Conservation (phyloP, 768 basidiomycete species). For the Boletus rubescentipes region DNA sequence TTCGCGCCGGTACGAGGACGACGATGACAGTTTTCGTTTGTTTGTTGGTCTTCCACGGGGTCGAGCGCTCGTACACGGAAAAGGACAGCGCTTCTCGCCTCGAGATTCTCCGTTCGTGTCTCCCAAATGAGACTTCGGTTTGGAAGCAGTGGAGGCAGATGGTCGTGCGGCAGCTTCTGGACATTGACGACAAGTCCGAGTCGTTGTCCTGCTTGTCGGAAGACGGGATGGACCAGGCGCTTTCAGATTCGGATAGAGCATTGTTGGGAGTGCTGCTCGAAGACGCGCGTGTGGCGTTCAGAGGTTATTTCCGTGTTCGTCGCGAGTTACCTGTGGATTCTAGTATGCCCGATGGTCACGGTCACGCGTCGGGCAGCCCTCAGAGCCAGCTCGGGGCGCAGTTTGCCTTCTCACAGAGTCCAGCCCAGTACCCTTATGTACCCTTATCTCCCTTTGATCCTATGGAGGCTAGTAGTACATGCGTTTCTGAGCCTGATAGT, state of each 20-base stretch:
- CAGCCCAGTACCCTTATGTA: no score
- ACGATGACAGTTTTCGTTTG: conserved; percentile 22
- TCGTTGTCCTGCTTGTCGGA: background rate
- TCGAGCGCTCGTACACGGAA: background rate
- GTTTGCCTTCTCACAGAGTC: no score
- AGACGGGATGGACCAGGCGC: background rate
- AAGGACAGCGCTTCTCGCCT: background rate
- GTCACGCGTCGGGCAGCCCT: no score
- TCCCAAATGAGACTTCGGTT: conserved; percentile 22
- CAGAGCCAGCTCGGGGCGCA: no score
- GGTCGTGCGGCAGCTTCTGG: conserved; percentile 15
- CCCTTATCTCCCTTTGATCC: no score
- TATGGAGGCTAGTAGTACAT: no score
- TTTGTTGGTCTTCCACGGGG: conserved; percentile 18
- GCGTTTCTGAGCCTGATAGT: no score
- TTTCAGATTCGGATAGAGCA: background rate
- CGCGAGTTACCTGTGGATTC: background rate
- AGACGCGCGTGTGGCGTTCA: conserved; percentile 16
- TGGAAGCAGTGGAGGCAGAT: conserved; percentile 22
- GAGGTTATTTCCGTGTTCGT: background rate
- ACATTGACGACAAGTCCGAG: background rate
- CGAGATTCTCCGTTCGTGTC: conserved; percentile 15
- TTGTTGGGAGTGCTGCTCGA: conserved; percentile 11
- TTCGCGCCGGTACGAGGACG: conserved; percentile 15
- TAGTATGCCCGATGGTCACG: background rate